phyloP scores from a whole-genome alignment of 2,329 filamentous ascomycete genomes.

The Chrysosporium keratinophilum region DNA sequence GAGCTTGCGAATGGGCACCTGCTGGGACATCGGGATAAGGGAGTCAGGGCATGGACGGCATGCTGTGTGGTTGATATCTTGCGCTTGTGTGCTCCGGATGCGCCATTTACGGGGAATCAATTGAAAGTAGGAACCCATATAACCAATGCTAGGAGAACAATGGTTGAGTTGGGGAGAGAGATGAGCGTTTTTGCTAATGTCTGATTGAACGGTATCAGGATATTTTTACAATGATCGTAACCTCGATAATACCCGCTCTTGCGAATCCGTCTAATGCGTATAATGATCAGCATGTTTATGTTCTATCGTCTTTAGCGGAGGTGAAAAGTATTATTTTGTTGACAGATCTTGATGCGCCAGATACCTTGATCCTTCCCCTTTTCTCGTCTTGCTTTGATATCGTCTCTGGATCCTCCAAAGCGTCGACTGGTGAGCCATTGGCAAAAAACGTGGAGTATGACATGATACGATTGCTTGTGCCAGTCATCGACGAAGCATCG shows the following conservation, averaged over 20 bases:
- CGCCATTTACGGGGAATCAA: constrained; percentile 81
- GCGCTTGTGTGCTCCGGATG: constrained; percentile 84
- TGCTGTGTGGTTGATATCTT: constrained; percentile 90
- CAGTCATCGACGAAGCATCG: constrained; percentile 74
- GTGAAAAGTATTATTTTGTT: constrained; percentile 91
- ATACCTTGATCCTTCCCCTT: constrained; percentile 66
- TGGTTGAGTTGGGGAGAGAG: neutral
- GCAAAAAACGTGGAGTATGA: constrained; percentile 90
- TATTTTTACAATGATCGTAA: constrained; percentile 83
- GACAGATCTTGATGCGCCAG: constrained; percentile 73
- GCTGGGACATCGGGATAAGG: constrained; percentile 82
- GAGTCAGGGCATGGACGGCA: constrained; percentile 78
- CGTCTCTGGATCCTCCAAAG: constrained; percentile 65
- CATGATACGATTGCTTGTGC: constrained; percentile 75
- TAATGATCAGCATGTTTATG: constrained; percentile 85
- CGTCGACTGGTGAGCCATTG: constrained; percentile 66
- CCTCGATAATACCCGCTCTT: constrained; percentile 70
- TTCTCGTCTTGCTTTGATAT: constrained; percentile 91
- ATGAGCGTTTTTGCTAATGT: constrained; percentile 8
- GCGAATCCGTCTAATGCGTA: constrained; percentile 81
- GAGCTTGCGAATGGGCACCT: constrained; percentile 75
- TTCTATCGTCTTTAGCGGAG: constrained; percentile 76
- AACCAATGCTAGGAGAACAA: neutral
- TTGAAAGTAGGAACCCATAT: constrained; percentile 58
- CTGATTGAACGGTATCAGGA: constrained; percentile 46